A percentile compares a stretch with the other conserved stretches of the same genome.
These are phyloP conservation scores for Phlebiopsis flavidoalba DNA, from an alignment of 768 basidiomycete genomes.

Conservation along the genomic window DNA sequence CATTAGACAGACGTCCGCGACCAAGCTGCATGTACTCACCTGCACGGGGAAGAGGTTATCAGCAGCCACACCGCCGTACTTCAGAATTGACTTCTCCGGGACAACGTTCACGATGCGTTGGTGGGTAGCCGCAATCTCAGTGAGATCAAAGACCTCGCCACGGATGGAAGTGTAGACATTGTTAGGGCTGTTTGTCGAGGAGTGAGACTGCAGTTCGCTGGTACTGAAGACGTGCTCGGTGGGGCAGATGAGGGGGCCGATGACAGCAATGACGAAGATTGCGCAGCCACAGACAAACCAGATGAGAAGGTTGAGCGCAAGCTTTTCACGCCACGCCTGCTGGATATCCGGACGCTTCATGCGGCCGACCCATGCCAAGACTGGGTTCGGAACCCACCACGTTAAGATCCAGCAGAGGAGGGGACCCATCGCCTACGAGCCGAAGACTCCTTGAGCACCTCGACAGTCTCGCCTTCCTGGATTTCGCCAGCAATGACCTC, in stretches of 20 bases:
- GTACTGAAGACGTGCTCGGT: constrained; percentile 86
- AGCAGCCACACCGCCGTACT: constrained; percentile 77
- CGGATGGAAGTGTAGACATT: constrained; percentile 80
- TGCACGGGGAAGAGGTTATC: constrained; percentile 92
- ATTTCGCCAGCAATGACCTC: constrained; percentile 82
- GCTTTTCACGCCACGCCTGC: constrained; percentile 97
- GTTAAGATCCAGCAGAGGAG: constrained; percentile 84
- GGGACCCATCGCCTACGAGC: constrained; percentile 87
- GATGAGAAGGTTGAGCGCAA: constrained; percentile 91
- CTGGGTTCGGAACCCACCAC: constrained; percentile 80
- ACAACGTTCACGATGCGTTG: constrained; percentile 66
- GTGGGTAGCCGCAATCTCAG: constrained; percentile 62
- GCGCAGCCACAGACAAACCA: constrained; percentile 90
- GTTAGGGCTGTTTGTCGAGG: constrained; percentile 54
- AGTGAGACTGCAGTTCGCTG: constrained; percentile 71
- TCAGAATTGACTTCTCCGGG: constrained; percentile 64
- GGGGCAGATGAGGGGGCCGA: constrained; percentile 89
- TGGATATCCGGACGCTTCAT: constrained; percentile 94
- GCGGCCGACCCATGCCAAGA: constrained; percentile 68
- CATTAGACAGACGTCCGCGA: background rate
- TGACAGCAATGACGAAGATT: constrained; percentile 87
- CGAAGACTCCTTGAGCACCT: constrained; percentile 78
- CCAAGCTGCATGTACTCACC: constrained; percentile 31
- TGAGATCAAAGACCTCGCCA: constrained; percentile 93
- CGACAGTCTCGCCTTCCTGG: constrained; percentile 82